Evolutionary conservation across 768 basidiomycete genomes (phyloP).

Genomic region (Boletus patriciae): DNA sequence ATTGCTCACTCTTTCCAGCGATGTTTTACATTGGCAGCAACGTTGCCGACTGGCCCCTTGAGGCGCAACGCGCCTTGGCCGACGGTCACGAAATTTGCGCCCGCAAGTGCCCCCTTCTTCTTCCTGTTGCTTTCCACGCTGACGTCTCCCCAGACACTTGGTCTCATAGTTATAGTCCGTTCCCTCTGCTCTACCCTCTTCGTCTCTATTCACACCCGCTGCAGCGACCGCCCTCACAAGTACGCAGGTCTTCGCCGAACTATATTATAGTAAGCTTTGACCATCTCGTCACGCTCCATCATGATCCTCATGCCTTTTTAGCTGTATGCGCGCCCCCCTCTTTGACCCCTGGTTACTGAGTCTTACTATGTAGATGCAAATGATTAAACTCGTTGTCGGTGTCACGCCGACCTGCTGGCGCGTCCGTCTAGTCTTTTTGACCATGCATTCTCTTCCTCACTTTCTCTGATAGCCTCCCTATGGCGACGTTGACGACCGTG

Average conservation of each 20-base stretch:
- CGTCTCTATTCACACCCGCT: background rate
- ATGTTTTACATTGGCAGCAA: constrained; percentile 66
- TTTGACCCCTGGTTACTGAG: background rate
- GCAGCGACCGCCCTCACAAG: constrained; percentile 61
- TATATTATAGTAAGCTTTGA: constrained; percentile 61
- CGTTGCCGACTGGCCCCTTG: constrained; percentile 54
- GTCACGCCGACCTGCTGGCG: constrained; percentile 63
- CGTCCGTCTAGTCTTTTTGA: constrained; percentile 31
- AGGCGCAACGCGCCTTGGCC: constrained; percentile 50
- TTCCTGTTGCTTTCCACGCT: background rate
- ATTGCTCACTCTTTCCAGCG: constrained; percentile 32
- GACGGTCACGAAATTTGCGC: constrained; percentile 64
- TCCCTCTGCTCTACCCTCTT: accelerated
- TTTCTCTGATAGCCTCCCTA: constrained; percentile 49
- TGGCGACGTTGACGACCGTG: constrained; percentile 75
- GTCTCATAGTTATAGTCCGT: constrained; percentile 48
- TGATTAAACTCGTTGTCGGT: constrained; percentile 54
- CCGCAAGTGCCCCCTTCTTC: constrained; percentile 47
- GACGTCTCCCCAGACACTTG: constrained; percentile 26
- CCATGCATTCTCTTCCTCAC: background rate
- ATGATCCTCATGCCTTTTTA: constrained; percentile 14
- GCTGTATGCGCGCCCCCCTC: constrained; percentile 21
- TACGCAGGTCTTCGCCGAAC: constrained; percentile 69
- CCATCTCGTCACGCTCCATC: background rate
- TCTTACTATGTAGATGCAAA: constrained; percentile 45